A percentile compares a stretch with the other conserved stretches of the same genome.
phyloP scores from a whole-genome alignment of 2,329 filamentous ascomycete genomes.

The Drechslerella stenobrocha region DNA sequence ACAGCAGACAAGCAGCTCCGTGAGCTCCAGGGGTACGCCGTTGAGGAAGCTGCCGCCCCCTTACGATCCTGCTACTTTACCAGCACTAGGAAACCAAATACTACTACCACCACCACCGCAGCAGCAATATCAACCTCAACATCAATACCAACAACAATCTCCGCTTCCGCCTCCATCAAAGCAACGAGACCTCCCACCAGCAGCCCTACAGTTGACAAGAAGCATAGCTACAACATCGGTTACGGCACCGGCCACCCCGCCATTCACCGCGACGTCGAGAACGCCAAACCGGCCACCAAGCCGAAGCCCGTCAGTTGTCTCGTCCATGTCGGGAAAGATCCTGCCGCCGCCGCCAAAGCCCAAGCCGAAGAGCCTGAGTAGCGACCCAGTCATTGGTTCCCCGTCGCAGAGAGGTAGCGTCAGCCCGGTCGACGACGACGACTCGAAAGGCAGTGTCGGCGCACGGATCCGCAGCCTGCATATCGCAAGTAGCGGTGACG shows the following conservation, averaged over 20 bases:
- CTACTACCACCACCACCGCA: constrained; percentile 56
- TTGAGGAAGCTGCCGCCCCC: constrained; percentile 62
- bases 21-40: constrained; percentile 57
- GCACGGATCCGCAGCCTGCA: constrained; percentile 34
- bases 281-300: constrained; percentile 42
- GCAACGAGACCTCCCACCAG: constrained; percentile 55
- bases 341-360: constrained; percentile 31
- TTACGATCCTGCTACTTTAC: constrained; percentile 59
- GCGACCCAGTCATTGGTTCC: constrained; percentile 12
- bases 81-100: constrained; percentile 58
- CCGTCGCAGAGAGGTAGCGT: constrained; percentile 45
- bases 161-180: constrained; percentile 41
- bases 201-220: constrained; percentile 57
- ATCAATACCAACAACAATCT: constrained; percentile 22
- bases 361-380: constrained; percentile 27
- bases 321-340: constrained; percentile 19
- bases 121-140: constrained; percentile 7
- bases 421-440: constrained; percentile 27
- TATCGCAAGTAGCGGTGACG: constrained; percentile 9
- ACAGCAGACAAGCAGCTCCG: constrained; percentile 19
- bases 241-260: constrained; percentile 46
- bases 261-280: constrained; percentile 56
- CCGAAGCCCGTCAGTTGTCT: constrained; percentile 18
- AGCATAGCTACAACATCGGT: constrained; percentile 51
- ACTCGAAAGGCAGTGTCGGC: constrained; percentile 21